A percentile compares a stretch with the other conserved stretches of the same genome.
These are phyloP conservation scores for Boletellus emodensis DNA, from an alignment of 768 basidiomycete genomes.

Conservation along the genomic window DNA sequence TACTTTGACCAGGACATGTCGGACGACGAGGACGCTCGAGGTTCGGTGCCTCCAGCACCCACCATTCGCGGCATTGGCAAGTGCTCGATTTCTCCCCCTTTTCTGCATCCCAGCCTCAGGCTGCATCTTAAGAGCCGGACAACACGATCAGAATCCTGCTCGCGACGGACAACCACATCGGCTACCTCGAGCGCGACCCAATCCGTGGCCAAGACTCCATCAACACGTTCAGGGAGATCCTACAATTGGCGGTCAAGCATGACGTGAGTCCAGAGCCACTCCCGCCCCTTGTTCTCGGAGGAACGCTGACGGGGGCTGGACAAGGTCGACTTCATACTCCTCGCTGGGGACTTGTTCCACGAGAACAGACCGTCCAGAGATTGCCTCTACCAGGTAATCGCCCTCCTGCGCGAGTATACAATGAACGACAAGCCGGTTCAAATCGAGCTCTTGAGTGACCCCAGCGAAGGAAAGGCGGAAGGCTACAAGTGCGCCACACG, in stretches of 20 bases:
- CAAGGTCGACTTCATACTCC: slow-evolving; percentile 92
- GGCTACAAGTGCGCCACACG: slow-evolving; percentile 66
- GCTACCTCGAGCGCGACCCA: slow-evolving; percentile 92
- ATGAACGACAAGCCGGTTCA: slow-evolving; percentile 86
- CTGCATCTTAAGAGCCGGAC: slow-evolving; percentile 42
- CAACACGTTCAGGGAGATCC: slow-evolving; percentile 90
- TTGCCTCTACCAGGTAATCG: slow-evolving; percentile 84
- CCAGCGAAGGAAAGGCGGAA: slow-evolving; percentile 81
- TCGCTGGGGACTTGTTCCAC: slow-evolving; percentile 96
- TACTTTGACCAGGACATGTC: slow-evolving; percentile 17
- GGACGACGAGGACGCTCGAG: slow-evolving; percentile 15
- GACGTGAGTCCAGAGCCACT: slow-evolving; percentile 52
- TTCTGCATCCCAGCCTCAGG: background rate
- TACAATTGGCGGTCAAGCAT: slow-evolving; percentile 85
- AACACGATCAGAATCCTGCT: slow-evolving; percentile 81
- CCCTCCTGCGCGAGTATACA: slow-evolving; percentile 86
- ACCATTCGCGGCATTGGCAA: slow-evolving; percentile 39
- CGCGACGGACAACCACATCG: slow-evolving; percentile 95
- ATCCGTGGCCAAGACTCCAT: slow-evolving; percentile 93
- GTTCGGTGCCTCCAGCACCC: slow-evolving; percentile 29
- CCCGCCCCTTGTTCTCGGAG: background rate
- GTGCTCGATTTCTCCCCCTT: slow-evolving; percentile 12
- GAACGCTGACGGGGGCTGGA: slow-evolving; percentile 1
- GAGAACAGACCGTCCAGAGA: slow-evolving; percentile 94
- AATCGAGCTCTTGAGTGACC: slow-evolving; percentile 89